Evolutionary conservation across 176 grass and related monocot genomes (phyloP).

Genomic region (Puccinellia tenuiflora): DNA sequence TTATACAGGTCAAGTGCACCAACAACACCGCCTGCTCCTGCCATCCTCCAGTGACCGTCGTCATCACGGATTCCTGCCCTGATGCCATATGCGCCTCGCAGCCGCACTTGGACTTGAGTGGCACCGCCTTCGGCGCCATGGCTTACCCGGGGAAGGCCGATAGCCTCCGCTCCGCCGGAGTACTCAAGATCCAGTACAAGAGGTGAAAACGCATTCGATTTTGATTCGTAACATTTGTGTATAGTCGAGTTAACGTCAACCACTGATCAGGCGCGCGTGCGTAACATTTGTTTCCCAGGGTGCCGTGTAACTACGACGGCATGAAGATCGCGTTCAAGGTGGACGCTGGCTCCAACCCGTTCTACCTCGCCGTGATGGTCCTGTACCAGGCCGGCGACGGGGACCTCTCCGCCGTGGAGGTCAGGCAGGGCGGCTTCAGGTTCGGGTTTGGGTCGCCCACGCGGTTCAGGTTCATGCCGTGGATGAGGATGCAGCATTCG

Average conservation of each 20-base stretch:
- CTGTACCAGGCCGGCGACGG: slow-evolving; percentile 1
- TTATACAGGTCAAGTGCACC: slow-evolving; percentile 53
- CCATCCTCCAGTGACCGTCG: slow-evolving; percentile 55
- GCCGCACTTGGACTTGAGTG: slow-evolving; percentile 74
- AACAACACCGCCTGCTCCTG: slow-evolving; percentile 53
- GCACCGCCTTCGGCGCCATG: slow-evolving; percentile 73
- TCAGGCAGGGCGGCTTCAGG: background rate
- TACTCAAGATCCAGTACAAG: slow-evolving; percentile 45
- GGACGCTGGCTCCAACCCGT: slow-evolving; percentile 33
- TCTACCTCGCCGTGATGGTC: slow-evolving; percentile 11
- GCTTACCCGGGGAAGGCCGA: slow-evolving; percentile 44
- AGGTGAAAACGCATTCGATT: slow-evolving; percentile 17
- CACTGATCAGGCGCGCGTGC: background rate
- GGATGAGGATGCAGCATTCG: slow-evolving; percentile 51
- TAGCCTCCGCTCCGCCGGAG: slow-evolving; percentile 45
- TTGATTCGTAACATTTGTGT: background rate
- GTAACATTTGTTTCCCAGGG: slow-evolving; percentile 13
- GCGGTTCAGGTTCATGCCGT: background rate
- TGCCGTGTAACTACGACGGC: slow-evolving; percentile 38
- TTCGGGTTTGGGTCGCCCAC: no score
- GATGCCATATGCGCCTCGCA: slow-evolving; percentile 35
- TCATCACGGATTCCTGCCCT: slow-evolving; percentile 63
- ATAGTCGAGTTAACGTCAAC: background rate
- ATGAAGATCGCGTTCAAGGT: slow-evolving; percentile 31
- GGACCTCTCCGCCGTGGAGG: background rate